Conservation (phyloP, 306 rosid genomes). For the Prosopis cineraria region DNA sequence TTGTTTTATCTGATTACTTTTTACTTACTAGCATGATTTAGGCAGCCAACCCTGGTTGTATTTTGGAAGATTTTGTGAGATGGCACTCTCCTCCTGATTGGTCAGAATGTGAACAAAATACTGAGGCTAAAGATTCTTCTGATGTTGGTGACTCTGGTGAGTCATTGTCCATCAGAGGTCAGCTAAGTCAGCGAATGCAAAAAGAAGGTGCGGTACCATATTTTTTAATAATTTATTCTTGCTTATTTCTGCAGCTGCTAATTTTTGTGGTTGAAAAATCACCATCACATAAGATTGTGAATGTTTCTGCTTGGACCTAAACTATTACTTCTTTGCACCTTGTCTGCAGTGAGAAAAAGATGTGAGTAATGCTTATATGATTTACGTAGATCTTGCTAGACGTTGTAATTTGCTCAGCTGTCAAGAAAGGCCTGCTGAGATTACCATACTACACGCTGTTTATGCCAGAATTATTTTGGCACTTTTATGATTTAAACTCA, state of each 20-base stretch:
- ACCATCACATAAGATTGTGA: background rate
- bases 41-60: constrained; percentile 99
- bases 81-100: constrained; percentile 99
- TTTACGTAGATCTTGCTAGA: background rate
- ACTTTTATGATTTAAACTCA: constrained; percentile 10
- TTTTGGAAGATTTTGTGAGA: constrained; percentile 96
- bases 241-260: constrained; percentile 30
- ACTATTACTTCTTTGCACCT: background rate
- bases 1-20: constrained; percentile 28
- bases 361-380: background rate
- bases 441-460: background rate
- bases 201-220: constrained; percentile 68
- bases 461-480: background rate
- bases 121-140: constrained; percentile 52
- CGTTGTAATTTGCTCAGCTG: background rate
- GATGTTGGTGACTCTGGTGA: constrained; percentile 55
- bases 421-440: background rate
- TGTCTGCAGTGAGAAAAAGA: background rate
- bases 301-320: background rate
- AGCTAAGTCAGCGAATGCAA: constrained; percentile 92
- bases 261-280: background rate
- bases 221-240: constrained; percentile 31
- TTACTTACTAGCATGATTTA: constrained; percentile 41
- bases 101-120: constrained; percentile 65
- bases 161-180: constrained; percentile 59